Evolutionary conservation across 1,284 basidiomycete genomes (phyloP).

Genomic region (Marasmius tenuissimus): DNA sequence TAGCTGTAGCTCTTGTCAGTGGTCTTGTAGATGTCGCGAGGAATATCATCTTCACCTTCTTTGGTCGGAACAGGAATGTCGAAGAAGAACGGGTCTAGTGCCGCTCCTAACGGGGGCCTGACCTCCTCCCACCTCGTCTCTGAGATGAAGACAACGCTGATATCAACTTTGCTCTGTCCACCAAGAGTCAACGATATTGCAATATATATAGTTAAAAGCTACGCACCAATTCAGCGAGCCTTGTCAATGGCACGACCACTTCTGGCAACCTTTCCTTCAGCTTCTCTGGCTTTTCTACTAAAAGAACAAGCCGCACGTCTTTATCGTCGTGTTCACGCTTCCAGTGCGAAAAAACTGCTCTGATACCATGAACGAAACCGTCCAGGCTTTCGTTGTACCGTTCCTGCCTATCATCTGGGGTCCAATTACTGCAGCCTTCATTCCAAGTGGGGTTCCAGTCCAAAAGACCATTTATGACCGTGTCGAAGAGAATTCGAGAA

Average conservation of each 20-base stretch:
- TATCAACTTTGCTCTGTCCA: constrained; percentile 37
- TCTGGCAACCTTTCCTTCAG: constrained; percentile 64
- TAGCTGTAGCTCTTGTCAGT: neutral
- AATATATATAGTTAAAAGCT: neutral
- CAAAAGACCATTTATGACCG: constrained; percentile 60
- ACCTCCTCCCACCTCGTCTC: constrained; percentile 75
- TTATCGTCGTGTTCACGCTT: constrained; percentile 20
- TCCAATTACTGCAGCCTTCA: constrained; percentile 62
- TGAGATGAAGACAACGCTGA: constrained; percentile 68
- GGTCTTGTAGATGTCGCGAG: neutral
- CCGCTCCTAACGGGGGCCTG: constrained; percentile 66
- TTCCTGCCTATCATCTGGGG: constrained; percentile 24
- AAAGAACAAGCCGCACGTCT: constrained; percentile 50
- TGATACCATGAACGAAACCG: constrained; percentile 64
- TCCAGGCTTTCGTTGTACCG: constrained; percentile 65
- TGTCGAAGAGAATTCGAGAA: constrained; percentile 66
- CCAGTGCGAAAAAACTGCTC: constrained; percentile 24
- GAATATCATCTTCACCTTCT: constrained; percentile 45
- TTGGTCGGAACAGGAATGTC: constrained; percentile 59
- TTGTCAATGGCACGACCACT: constrained; percentile 67
- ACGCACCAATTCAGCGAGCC: constrained; percentile 75
- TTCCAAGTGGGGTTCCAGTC: constrained; percentile 55
- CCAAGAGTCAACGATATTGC: constrained; percentile 7
- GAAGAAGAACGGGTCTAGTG: constrained; percentile 77
- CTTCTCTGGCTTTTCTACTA: constrained; percentile 71